A percentile compares a stretch with the other conserved stretches of the same genome.
phyloP scores from a whole-genome alignment of 805 yeast species.

The Yamadazyma olivae region DNA sequence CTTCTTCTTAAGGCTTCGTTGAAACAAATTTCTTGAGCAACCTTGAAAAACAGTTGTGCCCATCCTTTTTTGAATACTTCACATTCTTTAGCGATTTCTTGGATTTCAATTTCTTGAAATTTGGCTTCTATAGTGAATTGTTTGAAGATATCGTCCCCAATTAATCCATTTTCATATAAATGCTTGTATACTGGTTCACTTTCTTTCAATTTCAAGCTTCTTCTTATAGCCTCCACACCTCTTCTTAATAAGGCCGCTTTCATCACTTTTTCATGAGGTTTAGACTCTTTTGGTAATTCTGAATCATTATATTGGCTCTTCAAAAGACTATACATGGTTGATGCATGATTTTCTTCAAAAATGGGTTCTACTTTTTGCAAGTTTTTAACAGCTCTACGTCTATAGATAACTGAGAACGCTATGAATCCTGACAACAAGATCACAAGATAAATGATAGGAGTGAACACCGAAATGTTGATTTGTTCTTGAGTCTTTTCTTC shows the following conservation, averaged over 20 bases:
- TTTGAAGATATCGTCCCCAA: constrained; percentile 86
- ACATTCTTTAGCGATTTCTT: constrained; percentile 73
- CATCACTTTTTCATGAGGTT: constrained; percentile 74
- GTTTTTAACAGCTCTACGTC: constrained; percentile 51
- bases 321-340: constrained; percentile 60
- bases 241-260: constrained; percentile 57
- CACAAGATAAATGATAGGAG: constrained; percentile 75
- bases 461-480: constrained; percentile 40
- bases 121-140: constrained; percentile 76
- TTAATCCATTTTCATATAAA: constrained; percentile 81
- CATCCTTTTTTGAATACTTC: constrained; percentile 73
- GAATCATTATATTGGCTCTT: constrained; percentile 45
- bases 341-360: constrained; percentile 65
- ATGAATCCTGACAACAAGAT: constrained; percentile 64
- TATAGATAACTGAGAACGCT: constrained; percentile 66
- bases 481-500: constrained; percentile 18
- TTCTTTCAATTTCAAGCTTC: constrained; percentile 80
- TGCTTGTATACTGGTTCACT: constrained; percentile 63
- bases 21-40: constrained; percentile 85
- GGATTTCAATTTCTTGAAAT: constrained; percentile 76
- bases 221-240: constrained; percentile 83
- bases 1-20: constrained; percentile 90
- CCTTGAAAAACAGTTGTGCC: constrained; percentile 71
- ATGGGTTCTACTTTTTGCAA: constrained; percentile 66
- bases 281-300: constrained; percentile 31